Base-by-base conservation (phyloP, 1,284 basidiomycete genomes). In the Wolfiporia cocos region DNA sequence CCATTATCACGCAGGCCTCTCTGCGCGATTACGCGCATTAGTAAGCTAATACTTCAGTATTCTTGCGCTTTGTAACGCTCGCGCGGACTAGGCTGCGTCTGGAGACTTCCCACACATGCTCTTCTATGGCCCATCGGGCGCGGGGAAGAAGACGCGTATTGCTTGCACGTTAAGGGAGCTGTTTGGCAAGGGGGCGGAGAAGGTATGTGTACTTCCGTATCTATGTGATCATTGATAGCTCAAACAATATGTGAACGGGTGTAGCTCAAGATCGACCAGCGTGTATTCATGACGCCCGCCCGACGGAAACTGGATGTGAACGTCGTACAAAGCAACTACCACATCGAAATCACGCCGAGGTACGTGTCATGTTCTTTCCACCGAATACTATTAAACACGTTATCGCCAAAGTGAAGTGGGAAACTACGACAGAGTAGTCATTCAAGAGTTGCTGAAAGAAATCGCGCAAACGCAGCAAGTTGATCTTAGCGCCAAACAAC, bases 401-500 rank as follows among this genome's bases (percentile, higher is more conserved):
- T n/a, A n/a, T n/a, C n/a, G n/a, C 48, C 43, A 12, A 59, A 95
- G 92, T 53, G 95, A 99, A 67, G 93, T 95, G 1, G 96, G 95
- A 7, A 94, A 86, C 59, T 98, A 91, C 58, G 95, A 99, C 62
- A 74, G 96, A 47, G 78, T 95, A 0, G 91, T 99, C 35, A 94
- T 99, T 39, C 96, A 99, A 60, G 95, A 99, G 54, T 81, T 99
- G 41, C 66, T 99, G 48, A 99, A 99, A 65, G 95, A 99, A 65
- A 98, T 99, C 55, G 96, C 96, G 2, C 94, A 98, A 66, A 99
- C 95, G 3, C 95, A 99, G 59, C 95, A 98, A 60, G 92, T 99
- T 5, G 95, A 99, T 65, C 66, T 96, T 50, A 92, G 81, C 58
- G 95, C 96, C 0, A 94, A 89, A 60, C 94, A 98, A 56, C 75